Conservation (phyloP, 257 asterid species). For the Plectranthus barbatus region DNA sequence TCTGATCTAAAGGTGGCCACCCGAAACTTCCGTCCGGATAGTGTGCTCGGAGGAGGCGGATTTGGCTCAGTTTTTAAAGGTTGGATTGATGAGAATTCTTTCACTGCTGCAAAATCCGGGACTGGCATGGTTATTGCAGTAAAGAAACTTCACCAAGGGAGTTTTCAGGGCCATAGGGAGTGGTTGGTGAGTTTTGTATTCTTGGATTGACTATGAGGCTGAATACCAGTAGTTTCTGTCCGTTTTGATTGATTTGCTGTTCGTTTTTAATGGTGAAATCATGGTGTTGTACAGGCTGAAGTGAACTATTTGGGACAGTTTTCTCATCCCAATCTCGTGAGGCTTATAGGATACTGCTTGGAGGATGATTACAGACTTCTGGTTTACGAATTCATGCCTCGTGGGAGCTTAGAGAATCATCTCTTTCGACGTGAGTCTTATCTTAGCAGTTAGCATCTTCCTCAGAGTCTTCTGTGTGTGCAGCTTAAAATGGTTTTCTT, state of each 20-base stretch:
- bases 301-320: conserved; percentile 55
- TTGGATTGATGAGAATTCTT: conserved; percentile 69
- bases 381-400: conserved; percentile 56
- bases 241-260: neutral
- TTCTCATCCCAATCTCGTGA: conserved; percentile 55
- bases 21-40: conserved; percentile 79
- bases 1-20: conserved; percentile 66
- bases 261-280: neutral
- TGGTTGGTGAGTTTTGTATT: conserved; percentile 67
- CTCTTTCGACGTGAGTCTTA: conserved; percentile 55
- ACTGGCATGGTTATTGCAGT: conserved; percentile 73
- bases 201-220: neutral
- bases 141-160: conserved; percentile 63
- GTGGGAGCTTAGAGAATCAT: conserved; percentile 66
- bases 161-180: conserved; percentile 75
- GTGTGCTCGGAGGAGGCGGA: conserved; percentile 84
- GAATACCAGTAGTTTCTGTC: neutral
- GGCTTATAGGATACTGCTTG: conserved; percentile 50
- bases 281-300: conserved; percentile 35
- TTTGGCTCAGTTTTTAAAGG: conserved; percentile 88
- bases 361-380: conserved; percentile 53
- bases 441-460: too few species aligned
- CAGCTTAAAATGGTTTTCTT: neutral
- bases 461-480: neutral
- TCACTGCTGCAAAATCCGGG: conserved; percentile 65